Base-by-base conservation (phyloP, 805 yeast species). In the Metschnikowia proteae region DNA sequence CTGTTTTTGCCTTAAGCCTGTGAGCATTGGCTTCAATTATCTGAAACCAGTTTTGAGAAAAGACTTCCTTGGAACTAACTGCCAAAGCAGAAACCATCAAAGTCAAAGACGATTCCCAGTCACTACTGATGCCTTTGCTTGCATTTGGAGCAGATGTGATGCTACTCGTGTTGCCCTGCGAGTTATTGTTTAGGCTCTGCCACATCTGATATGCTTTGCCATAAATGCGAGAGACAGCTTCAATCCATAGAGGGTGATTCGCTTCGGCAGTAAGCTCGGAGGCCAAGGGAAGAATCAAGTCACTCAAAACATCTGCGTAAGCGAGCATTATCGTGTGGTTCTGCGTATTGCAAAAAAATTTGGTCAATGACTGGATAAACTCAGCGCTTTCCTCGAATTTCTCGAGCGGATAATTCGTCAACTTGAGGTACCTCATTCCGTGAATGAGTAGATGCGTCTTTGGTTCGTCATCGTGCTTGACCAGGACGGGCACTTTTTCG, bases 241-340 rank as follows among this genome's bases (percentile, higher is more conserved):
- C 87, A 0, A 84, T 83, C 99, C 99, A 94, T 1, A 86, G 82
- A 3, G 99, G 99, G 63, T 92, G 96, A 60, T 94, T 92, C 0
- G 89, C 91, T 62, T 94, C 99, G 0, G 97, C 98, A 0, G 97
- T 88, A 30, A 91, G 74, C 1, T 82, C 75, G 6, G 88, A 92
- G 0, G 97, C 95, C 25, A 94, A 65, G 0, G 97, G 95, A 36
- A 89, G 68, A 2, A 94, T 67, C 26, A 94, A 75, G 46, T 81
- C 83, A 48, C 85, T 78, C 35, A 91, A 73, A 1, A 89, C 96
- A 54, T 89, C 96, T 41, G 94, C 86, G 61, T 92, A 95, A 1
- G 96, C 91, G 49, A 79, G 73, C 31, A 82, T 74, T 1, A 92
- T 74, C 3, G 82, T 75, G 45, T 82, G 81, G 53, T 84, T 86